These are phyloP conservation scores for Annulohypoxylon truncatum DNA, from an alignment of 2,329 filamentous ascomycete genomes.

Conservation along the genomic window DNA sequence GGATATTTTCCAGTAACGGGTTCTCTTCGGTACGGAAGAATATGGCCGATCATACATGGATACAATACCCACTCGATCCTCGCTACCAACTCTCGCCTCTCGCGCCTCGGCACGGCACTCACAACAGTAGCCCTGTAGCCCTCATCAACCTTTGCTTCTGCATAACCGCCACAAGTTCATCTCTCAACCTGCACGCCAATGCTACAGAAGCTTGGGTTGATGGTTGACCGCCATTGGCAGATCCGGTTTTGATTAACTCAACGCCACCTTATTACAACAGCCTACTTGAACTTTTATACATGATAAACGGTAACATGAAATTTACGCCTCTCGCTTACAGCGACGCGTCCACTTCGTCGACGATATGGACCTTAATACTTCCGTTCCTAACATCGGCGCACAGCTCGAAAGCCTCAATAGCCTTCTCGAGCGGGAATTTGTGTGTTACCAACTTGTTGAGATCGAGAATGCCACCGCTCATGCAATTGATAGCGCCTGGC, in stretches of 20 bases:
- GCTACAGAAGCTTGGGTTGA: slow-evolving; percentile 8
- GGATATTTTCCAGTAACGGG: slow-evolving; percentile 13
- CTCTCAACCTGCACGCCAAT: slow-evolving; percentile 1
- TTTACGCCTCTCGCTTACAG: slow-evolving; percentile 25
- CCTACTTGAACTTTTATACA: slow-evolving; percentile 28
- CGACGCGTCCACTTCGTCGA: slow-evolving; percentile 58
- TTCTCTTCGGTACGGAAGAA: slow-evolving; percentile 21
- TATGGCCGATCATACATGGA: slow-evolving; percentile 25
- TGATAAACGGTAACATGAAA: not conserved
- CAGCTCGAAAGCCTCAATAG: slow-evolving; percentile 67
- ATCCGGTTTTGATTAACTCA: slow-evolving; percentile 10
- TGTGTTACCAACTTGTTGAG: slow-evolving; percentile 73
- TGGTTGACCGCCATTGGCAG: slow-evolving; percentile 5
- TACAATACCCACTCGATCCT: slow-evolving; percentile 28
- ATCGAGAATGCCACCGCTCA: slow-evolving; percentile 70
- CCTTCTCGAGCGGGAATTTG: slow-evolving; percentile 70
- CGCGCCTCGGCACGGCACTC: slow-evolving; percentile 10
- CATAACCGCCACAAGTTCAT: slow-evolving; percentile 5
- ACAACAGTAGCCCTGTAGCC: not conserved
- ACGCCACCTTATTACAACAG: slow-evolving; percentile 15
- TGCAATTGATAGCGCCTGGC: slow-evolving; percentile 71
- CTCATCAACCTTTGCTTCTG: slow-evolving; percentile 18
- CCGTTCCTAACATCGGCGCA: slow-evolving; percentile 63
- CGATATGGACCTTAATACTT: slow-evolving; percentile 70
- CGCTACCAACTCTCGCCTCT: not conserved